phyloP scores from a whole-genome alignment of 2,329 filamentous ascomycete genomes.

The Epichloe festucae region DNA sequence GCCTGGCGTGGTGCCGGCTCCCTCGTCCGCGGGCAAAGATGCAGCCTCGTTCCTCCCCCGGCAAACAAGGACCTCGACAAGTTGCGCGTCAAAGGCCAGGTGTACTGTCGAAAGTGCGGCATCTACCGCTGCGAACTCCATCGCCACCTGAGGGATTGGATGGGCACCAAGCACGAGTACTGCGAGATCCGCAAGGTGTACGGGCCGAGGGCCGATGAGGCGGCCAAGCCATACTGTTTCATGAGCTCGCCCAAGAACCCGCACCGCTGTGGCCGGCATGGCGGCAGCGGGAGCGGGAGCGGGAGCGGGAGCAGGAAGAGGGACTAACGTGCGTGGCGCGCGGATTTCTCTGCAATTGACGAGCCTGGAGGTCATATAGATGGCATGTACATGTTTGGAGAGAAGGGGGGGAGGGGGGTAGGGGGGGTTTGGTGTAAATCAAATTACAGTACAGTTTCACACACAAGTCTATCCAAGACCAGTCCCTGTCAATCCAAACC shows the following conservation, averaged over 20 bases:
- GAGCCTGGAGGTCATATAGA: too few relatives aligned
- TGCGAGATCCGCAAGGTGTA: constrained; percentile 47
- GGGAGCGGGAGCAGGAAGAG: constrained; percentile 5
- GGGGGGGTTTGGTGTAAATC: too few relatives aligned
- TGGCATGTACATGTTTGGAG: too few relatives aligned
- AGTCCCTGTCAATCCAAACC: too few relatives aligned
- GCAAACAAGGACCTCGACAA: constrained; percentile 24
- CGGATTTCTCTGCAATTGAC: too few relatives aligned
- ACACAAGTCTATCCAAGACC: too few relatives aligned
- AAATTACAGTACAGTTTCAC: too few relatives aligned
- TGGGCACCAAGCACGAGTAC: constrained; percentile 44
- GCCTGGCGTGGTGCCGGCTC: constrained; percentile 45
- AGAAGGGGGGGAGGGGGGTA: too few relatives aligned
- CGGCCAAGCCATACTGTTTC: constrained; percentile 40
- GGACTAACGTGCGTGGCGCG: background rate
- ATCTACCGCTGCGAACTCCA: constrained; percentile 49
- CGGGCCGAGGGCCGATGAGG: constrained; percentile 32
- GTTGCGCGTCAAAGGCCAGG: constrained; percentile 43
- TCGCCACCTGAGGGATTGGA: constrained; percentile 47
- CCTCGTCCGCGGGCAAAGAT: constrained; percentile 19
- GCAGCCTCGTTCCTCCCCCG: background rate
- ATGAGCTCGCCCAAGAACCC: constrained; percentile 47
- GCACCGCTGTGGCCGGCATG: constrained; percentile 44
- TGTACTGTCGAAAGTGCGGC: constrained; percentile 50
- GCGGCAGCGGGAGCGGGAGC: constrained; percentile 10